Evolutionary conservation across 2,329 filamentous ascomycete genomes (phyloP), one percentile per base, ranked within the genome.

Genomic region (Monilinia fructigena): DNA sequence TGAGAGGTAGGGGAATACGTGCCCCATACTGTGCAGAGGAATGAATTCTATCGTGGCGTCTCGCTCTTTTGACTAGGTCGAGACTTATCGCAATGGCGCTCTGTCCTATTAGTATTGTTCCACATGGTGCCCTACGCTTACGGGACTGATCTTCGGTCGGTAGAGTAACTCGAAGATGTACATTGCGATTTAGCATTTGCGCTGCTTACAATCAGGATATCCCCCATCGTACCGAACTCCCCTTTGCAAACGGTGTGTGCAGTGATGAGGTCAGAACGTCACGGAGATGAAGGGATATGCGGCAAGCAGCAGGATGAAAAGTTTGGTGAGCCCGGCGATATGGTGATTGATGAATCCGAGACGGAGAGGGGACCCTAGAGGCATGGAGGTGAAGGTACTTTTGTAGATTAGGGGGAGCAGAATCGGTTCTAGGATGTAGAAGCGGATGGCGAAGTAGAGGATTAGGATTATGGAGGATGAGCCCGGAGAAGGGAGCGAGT

Each of bases 281-380:
- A 81, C 74, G 35, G 72, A 69, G 54, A 81, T 71, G 55, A 81
- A 80, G 0, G 80, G 80, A 69, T 81, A 81, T 1, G 75, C 76
- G 0, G 77, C 78, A 0, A 77, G 31, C 16, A 79, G 64, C 11
- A 81, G 66, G 50, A 81, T 78, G 23, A 79, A 2, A 1, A 81
- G 67, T 63, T 82, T 82, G 7, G 78, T 79, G 1, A 67, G 62
- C 0, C 78, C 79, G 2, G 80, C 79, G 26, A 82, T 77, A 56
- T 81, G 80, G 66, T 82, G 80, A 59, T 82, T 82, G 47, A 81
- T 74, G 67, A 82, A 81, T 0, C 79, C 79, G 11, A 79, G 75
- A 5, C 76, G 73, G 26, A 77, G 76, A 0, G 71, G 66, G 18
- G 79, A 78, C 60, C 74, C 74, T 4, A 4, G 2, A 3, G 58